A percentile compares a stretch with the other conserved stretches of the same genome.
Conservation (phyloP, 257 asterid genomes). For the Solanum piurae region DNA sequence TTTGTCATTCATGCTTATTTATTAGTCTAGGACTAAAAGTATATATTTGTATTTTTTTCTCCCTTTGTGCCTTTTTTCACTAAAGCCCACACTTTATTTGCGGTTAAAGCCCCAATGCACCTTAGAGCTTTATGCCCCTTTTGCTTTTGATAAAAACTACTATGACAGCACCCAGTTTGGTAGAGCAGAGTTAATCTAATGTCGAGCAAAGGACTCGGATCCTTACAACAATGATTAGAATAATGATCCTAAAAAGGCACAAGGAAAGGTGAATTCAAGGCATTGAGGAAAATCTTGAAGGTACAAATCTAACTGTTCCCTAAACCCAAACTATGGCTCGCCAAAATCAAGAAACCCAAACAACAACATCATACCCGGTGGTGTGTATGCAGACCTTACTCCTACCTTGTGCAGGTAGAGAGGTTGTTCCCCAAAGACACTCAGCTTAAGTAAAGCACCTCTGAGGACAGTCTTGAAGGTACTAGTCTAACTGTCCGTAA, state of each 20-base stretch:
- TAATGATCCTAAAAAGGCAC: background rate
- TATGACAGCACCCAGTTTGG: background rate
- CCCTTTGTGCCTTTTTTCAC: background rate
- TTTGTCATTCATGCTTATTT: background rate
- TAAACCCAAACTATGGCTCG: background rate
- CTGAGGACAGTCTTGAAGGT: background rate
- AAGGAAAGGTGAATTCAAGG: background rate
- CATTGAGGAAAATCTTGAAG: background rate
- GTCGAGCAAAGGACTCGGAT: background rate
- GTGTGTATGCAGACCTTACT: background rate
- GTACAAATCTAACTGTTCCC: background rate
- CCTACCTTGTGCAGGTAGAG: background rate
- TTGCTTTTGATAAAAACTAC: background rate
- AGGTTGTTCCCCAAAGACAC: background rate
- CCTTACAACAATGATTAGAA: background rate
- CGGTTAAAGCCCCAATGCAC: background rate
- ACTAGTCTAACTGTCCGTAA: background rate
- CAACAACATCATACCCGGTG: background rate
- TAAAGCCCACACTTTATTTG: background rate
- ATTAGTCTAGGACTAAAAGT: background rate
- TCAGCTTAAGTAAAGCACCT: background rate
- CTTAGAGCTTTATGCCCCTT: background rate
- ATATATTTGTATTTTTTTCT: background rate
- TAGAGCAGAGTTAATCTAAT: background rate
- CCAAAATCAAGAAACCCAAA: background rate